Percentiles rank a stretch among this genome's conserved stretches.
phyloP scores from a whole-genome alignment of 1,284 basidiomycete species.

The Prillingera fragicola region DNA sequence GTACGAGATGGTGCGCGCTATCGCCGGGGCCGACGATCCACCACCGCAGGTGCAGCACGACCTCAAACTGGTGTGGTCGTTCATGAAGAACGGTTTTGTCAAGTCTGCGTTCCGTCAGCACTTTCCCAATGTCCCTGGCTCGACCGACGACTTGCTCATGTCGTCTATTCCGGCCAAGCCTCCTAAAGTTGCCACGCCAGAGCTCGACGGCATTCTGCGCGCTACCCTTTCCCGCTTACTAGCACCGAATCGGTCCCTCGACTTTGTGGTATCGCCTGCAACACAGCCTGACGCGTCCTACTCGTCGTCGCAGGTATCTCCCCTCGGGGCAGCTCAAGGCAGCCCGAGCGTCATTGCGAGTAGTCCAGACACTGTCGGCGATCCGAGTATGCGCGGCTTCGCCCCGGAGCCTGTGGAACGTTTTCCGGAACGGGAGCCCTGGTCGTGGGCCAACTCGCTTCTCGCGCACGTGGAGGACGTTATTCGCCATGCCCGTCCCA shows the following conservation, averaged over 20 bases:
- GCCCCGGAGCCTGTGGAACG: slow-evolving; percentile 2
- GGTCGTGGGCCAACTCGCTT: slow-evolving; percentile 17
- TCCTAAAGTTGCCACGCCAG: background rate
- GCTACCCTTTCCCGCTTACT: slow-evolving; percentile 5
- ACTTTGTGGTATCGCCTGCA: too few species aligned
- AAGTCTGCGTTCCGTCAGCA: slow-evolving; percentile 24
- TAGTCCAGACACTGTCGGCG: slow-evolving; percentile 12
- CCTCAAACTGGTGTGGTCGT: slow-evolving; percentile 42
- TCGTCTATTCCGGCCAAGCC: background rate
- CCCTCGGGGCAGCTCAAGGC: too few species aligned
- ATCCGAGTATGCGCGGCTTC: background rate
- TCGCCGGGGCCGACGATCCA: slow-evolving; percentile 1
- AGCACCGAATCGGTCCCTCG: background rate
- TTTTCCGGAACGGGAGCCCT: slow-evolving; percentile 8
- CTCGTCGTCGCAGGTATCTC: background rate
- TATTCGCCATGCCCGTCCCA: background rate
- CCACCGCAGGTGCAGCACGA: slow-evolving; percentile 27
- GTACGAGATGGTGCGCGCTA: slow-evolving; percentile 19
- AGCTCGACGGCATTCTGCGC: slow-evolving; percentile 8
- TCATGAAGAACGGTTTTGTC: slow-evolving; percentile 36
- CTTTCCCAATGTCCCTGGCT: slow-evolving; percentile 24
- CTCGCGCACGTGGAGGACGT: slow-evolving; percentile 5
- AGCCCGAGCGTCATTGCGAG: too few species aligned
- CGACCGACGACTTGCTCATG: slow-evolving; percentile 6
- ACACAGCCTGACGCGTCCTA: too few species aligned